Evolutionary conservation across 139 green algal species (phyloP), one percentile per base, ranked within the genome.

Genomic region (Tetraselmis striata): DNA sequence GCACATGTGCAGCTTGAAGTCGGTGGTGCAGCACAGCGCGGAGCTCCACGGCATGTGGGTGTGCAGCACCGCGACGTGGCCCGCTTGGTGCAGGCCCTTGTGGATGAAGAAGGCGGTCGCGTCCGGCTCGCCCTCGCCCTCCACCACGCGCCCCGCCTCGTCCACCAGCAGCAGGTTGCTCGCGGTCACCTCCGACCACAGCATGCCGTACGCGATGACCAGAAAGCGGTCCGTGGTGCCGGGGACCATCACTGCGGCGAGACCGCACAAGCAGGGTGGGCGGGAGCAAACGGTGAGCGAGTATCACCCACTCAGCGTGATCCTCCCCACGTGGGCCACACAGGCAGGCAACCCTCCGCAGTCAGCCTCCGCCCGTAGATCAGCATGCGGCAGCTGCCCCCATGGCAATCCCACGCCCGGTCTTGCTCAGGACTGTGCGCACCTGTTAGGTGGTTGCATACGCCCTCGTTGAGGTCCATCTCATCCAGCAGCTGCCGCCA

Each of bases 51-150:
- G 80, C 76, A 83, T 79, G 32, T 91, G 87, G 26, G 87, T 91
- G 85, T 91, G 87, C 32, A 91, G 32, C 27, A 91, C 83, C 1
- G 31, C 76, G 31, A 32, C 74, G 1, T 26, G 31, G 27, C 82
- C 84, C 31, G 59, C 59, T 2, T 81, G 67, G 80, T 86, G 84
- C 23, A 88, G 79, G 28, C 59, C 58, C 67, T 59, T 78, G 79
- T 90, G 87, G 2, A 90, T 90, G n/a, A 78, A 86, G 74, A 90
- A 90, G 22, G 87, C 87, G 59, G 87, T 90, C 32, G 78, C 80
- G 28, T 90, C 87, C 28, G 82, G 82, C 59, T 81, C 32, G 0
- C 87, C 87, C 11, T 87, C 45, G 1, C 87, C 87, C 22, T 83
- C 45, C 23, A 90, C 28, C 2, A 90, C 84, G 29, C 85, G 87